Evolutionary conservation across 1,139 yeast species (phyloP), one percentile per base, ranked within the genome.

Genomic region (Magnusiomyces clavatus): DNA sequence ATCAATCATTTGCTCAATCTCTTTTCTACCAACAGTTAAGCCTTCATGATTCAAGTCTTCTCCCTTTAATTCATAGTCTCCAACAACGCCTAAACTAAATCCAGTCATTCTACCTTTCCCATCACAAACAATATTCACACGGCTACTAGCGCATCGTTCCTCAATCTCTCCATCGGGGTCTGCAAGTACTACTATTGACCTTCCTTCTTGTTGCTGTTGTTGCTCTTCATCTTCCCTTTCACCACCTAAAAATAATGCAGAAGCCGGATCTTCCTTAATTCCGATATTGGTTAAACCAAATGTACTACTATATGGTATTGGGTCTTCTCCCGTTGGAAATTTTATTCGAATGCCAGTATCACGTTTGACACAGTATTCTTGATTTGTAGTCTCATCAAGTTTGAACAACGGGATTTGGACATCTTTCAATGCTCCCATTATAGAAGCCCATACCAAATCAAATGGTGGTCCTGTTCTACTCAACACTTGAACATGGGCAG

Each of bases 131-230:
- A 77, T 71, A 43, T 69, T 66, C 19, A 80, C 67, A 47, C 77
- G 68, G 40, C 79, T 74, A 42, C 66, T 64, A 12, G 77, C 69
- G 12, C 76, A 69, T 8, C 72, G 63, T 63, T 86, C 90, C 64
- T 86, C 95, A 5, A 88, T 83, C 58, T 83, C 92, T 10, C 92
- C 92, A 64, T 85, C 90, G 46, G 86, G 63, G 61, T 86, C 95
- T 1, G 86, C 80, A 51, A 86, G 66, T 39, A 86, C 62, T 0
- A 80, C 72, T 6, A 48, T 48, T 36, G 48, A 46, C 14, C 44
- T 40, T 16, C 12, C 14, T n/a, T 40, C 43, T 20, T 42, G 35
- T 12, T 8, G n/a, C 3, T 17, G 43, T 8, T n/a, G 43, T 14
- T 37, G 39, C n/a, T 39, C 36, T 64, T 3, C 65, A 8, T 60